Conservation (phyloP, 352 stramenopile genomes). For the Phytophthora foliorum region DNA sequence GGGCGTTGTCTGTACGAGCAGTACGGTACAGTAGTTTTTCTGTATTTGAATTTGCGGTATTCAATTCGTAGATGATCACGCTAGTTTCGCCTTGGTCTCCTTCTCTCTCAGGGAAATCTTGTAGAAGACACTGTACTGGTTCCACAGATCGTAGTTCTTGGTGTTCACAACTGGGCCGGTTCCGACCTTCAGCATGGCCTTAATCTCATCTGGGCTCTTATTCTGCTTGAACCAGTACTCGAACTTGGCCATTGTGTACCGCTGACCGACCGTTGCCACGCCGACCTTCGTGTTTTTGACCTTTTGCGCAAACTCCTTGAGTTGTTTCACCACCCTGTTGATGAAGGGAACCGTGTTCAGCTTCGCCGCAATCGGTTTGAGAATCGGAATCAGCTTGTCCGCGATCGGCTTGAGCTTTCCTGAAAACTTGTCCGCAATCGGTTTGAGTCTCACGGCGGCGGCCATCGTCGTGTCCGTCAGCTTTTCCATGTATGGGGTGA, state of each 20-base stretch:
- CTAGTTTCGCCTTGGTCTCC: conserved; percentile 15
- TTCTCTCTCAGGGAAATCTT: conserved; percentile 17
- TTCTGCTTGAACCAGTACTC: conserved; percentile 31
- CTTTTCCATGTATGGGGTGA: conserved; percentile 16
- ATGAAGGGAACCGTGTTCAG: conserved; percentile 20
- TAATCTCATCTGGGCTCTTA: conserved; percentile 26
- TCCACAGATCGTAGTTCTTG: conserved; percentile 28
- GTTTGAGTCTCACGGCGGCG: conserved; percentile 23
- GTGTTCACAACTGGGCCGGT: conserved; percentile 16
- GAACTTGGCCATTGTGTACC: conserved; percentile 34
- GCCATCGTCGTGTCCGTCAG: conserved; percentile 24
- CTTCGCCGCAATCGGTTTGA: conserved; percentile 23
- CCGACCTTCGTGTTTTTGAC: conserved; percentile 29
- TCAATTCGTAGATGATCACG: not conserved
- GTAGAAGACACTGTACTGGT: conserved; percentile 26
- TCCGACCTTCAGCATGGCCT: conserved; percentile 27
- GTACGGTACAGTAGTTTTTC: too few relatives aligned
- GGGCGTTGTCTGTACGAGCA: too few relatives aligned
- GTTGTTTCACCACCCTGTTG: conserved; percentile 6
- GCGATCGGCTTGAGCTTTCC: conserved; percentile 34
- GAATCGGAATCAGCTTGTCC: conserved; percentile 25
- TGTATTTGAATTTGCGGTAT: too few relatives aligned
- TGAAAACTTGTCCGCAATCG: conserved; percentile 16
- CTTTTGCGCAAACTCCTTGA: conserved; percentile 23
- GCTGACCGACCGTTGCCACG: conserved; percentile 13